These are phyloP conservation scores for Penicillium paradoxum DNA, from an alignment of 495 filamentous ascomycete genomes.

Conservation along the genomic window DNA sequence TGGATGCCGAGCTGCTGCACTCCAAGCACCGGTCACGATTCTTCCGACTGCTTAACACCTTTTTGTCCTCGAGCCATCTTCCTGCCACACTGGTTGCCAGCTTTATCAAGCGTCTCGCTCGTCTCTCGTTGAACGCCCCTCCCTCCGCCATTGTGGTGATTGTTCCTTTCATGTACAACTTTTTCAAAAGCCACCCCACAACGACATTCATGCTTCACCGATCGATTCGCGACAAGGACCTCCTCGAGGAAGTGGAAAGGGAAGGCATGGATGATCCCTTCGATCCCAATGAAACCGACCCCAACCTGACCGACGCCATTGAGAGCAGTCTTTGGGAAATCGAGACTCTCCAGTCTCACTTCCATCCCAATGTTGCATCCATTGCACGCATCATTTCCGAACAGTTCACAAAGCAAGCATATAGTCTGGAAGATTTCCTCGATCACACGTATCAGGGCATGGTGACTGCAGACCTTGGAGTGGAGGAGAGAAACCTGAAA, in stretches of 20 bases:
- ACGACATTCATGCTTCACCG: constrained; percentile 96
- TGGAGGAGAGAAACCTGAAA: constrained; percentile 65
- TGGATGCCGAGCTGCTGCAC: constrained; percentile 81
- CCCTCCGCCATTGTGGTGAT: constrained; percentile 83
- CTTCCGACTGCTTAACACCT: constrained; percentile 88
- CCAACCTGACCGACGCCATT: constrained; percentile 78
- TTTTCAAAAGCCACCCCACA: constrained; percentile 82
- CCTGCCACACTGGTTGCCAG: constrained; percentile 85
- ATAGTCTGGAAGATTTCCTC: constrained; percentile 91
- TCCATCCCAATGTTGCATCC: constrained; percentile 94
- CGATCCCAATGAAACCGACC: constrained; percentile 66
- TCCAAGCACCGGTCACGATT: constrained; percentile 90
- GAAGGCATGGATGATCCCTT: constrained; percentile 80
- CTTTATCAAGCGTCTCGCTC: constrained; percentile 88
- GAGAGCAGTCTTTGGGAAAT: constrained; percentile 96
- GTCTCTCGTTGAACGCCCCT: constrained; percentile 77
- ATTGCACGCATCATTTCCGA: constrained; percentile 91
- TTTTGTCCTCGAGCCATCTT: constrained; percentile 88
- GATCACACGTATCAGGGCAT: constrained; percentile 92
- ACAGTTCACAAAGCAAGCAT: constrained; percentile 94
- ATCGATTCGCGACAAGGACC: constrained; percentile 53
- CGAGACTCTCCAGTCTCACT: constrained; percentile 82
- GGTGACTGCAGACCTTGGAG: constrained; percentile 68
- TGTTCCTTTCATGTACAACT: constrained; percentile 92
- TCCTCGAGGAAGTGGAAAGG: constrained; percentile 51